A percentile compares a stretch with the other conserved stretches of the same genome.
Evolutionary conservation across 306 rosid genomes (phyloP).

Genomic region (Vigna mungo): DNA sequence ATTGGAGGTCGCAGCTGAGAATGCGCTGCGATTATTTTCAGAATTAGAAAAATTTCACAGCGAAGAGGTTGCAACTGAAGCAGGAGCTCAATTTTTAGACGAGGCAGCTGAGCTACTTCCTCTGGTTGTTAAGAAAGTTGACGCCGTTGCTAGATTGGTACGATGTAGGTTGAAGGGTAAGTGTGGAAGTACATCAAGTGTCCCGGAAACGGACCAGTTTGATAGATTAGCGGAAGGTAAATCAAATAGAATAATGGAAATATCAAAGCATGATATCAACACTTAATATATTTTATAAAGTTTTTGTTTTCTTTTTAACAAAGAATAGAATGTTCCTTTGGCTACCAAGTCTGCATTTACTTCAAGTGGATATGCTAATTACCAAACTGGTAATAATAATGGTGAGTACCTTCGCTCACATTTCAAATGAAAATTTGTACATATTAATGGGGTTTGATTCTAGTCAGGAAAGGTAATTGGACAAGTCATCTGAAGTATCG

Average conservation of each 20-base stretch:
- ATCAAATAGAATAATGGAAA: slow-evolving; percentile 40
- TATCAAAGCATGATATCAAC: slow-evolving; percentile 22
- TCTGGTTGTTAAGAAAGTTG: slow-evolving; percentile 60
- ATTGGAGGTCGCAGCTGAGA: slow-evolving; percentile 66
- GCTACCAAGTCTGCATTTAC: slow-evolving; percentile 4
- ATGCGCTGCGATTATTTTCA: slow-evolving; percentile 47
- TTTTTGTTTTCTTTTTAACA: not conserved
- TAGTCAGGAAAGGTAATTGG: no score
- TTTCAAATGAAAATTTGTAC: not conserved
- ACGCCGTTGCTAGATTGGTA: slow-evolving; percentile 55
- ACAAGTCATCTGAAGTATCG: no score
- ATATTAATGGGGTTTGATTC: not conserved
- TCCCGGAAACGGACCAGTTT: slow-evolving; percentile 38
- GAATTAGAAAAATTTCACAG: slow-evolving; percentile 42
- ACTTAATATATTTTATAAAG: slow-evolving; percentile 12
- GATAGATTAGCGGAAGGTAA: slow-evolving; percentile 36
- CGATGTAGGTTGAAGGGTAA: slow-evolving; percentile 48
- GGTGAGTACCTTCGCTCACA: not conserved
- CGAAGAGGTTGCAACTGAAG: slow-evolving; percentile 45
- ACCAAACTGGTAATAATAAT: not conserved
- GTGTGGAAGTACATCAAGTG: slow-evolving; percentile 34
- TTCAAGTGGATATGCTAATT: not conserved
- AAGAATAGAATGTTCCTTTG: slow-evolving; percentile 26
- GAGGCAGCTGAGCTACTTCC: slow-evolving; percentile 66
- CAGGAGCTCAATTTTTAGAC: slow-evolving; percentile 50